These are phyloP conservation scores for Russula sp. DNA, from an alignment of 768 basidiomycete genomes.

Conservation along the genomic window DNA sequence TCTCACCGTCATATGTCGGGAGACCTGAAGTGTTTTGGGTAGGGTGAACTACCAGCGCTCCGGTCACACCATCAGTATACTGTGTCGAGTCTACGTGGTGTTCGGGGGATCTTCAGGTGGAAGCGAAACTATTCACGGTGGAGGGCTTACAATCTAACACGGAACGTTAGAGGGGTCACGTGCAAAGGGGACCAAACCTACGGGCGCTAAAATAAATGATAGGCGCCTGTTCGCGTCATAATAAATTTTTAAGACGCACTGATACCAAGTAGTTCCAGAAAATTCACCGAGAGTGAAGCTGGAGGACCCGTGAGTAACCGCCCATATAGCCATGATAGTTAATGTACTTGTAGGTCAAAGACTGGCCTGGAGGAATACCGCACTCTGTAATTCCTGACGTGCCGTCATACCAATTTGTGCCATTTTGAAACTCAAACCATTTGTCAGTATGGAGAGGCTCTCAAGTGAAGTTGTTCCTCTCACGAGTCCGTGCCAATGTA, in stretches of 20 bases:
- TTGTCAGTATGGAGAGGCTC: not conserved
- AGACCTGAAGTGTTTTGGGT: constrained; percentile 37
- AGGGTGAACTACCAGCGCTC: constrained; percentile 48
- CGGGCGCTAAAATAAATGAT: constrained; percentile 31
- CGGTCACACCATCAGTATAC: constrained; percentile 51
- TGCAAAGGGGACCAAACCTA: constrained; percentile 18
- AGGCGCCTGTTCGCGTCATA: not conserved
- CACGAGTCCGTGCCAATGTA: constrained; percentile 40
- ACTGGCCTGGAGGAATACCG: constrained; percentile 51
- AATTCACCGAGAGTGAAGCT: constrained; percentile 45
- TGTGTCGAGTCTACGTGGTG: constrained; percentile 32
- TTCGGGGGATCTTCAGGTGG: not conserved
- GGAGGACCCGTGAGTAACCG: constrained; percentile 1
- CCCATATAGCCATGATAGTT: not conserved
- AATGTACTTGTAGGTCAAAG: constrained; percentile 40
- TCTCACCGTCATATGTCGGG: constrained; percentile 43
- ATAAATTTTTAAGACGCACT: constrained; percentile 36
- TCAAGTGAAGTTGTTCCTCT: not conserved
- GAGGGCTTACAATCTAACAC: constrained; percentile 31
- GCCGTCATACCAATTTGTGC: constrained; percentile 51
- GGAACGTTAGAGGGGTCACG: not conserved
- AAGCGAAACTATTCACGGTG: too few relatives aligned
- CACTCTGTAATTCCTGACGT: constrained; percentile 49
- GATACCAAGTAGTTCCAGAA: constrained; percentile 51
- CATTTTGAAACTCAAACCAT: constrained; percentile 39